Base-by-base conservation (phyloP, 768 basidiomycete species). In the Postia placenta region DNA sequence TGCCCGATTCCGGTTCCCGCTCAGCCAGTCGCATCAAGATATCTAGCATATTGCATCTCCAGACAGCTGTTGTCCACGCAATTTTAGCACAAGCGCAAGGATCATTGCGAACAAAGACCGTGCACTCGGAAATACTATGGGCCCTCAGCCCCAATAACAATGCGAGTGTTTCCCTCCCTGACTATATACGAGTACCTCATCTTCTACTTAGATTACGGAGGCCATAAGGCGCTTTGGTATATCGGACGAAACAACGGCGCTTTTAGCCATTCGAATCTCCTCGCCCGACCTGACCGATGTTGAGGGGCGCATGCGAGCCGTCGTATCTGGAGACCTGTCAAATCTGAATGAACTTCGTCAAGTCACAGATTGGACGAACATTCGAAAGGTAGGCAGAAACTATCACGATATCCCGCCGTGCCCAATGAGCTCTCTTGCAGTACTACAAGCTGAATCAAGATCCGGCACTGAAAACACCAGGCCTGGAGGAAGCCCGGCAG, bases 121-220 rank as follows among this genome's bases (percentile, higher is more conserved):
- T 93, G 0, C 93, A 97, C 61, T 92, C 92, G 0, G 94, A 98
- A 65, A 76, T 97, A 44, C 72, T 97, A n/a, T 92, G 87, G 74
- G 69, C 79, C 19, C 71, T 97, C 42, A 91, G 87, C 55, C 92
- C 92, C 2, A 89, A 83, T 4, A 88, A 90, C 55, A 96, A 94
- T 62, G 91, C 89, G 47, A 42, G 73, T 58, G 2, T 51, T 36
- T 39, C 27, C 11, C 22, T 48, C 24, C 26, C 26, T 28, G 45
- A 14, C 19, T 3, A 17, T 11, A 11, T 35, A 20, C 45, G 17
- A 9, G 20, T 9, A 36, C 23, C 5, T 33, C 14, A 36, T 6
- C 7, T 23, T 17, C 4, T 7, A 11, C 7, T n/a, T 48, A 94
- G 91, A 97, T 98, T 45, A 80, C 85, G 2, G 93, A 98, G 58